A percentile compares a stretch with the other conserved stretches of the same genome.
Evolutionary conservation across 306 rosid species (phyloP).

Genomic region (Vicia faba): DNA sequence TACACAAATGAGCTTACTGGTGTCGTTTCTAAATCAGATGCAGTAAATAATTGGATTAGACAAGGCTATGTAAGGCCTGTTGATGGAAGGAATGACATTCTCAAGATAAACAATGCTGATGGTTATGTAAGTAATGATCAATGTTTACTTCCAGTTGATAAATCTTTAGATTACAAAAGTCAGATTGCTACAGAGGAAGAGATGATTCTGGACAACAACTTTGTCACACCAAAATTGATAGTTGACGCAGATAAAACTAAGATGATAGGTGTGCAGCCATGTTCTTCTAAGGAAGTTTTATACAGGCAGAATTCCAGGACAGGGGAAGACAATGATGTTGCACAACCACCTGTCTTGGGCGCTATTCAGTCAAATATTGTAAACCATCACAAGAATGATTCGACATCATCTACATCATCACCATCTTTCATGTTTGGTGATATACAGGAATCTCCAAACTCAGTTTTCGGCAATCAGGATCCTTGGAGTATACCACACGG

Average conservation of each 20-base stretch:
- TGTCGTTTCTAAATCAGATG: conserved; percentile 47
- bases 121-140: conserved; percentile 43
- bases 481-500: conserved; percentile 74
- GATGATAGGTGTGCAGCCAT: conserved; percentile 41
- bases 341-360: conserved; percentile 56
- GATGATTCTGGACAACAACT: conserved; percentile 48
- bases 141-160: conserved; percentile 45
- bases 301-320: conserved; percentile 42
- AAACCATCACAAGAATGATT: conserved; percentile 45
- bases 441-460: conserved; percentile 63
- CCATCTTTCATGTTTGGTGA: conserved; percentile 50
- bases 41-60: conserved; percentile 42
- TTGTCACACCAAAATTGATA: conserved; percentile 42
- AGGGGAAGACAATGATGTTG: conserved; percentile 55
- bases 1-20: conserved; percentile 43
- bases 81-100: conserved; percentile 56
- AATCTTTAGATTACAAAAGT: conserved; percentile 40
- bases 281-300: conserved; percentile 49
- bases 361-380: conserved; percentile 51
- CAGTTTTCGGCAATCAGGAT: conserved; percentile 83
- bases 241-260: conserved; percentile 38
- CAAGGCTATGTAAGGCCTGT: conserved; percentile 54
- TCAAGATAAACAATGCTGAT: conserved; percentile 47
- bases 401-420: conserved; percentile 38
- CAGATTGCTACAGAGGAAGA: conserved; percentile 44